Conservation (phyloP, 148 eudicot species). For the Talinum fruticosum region DNA sequence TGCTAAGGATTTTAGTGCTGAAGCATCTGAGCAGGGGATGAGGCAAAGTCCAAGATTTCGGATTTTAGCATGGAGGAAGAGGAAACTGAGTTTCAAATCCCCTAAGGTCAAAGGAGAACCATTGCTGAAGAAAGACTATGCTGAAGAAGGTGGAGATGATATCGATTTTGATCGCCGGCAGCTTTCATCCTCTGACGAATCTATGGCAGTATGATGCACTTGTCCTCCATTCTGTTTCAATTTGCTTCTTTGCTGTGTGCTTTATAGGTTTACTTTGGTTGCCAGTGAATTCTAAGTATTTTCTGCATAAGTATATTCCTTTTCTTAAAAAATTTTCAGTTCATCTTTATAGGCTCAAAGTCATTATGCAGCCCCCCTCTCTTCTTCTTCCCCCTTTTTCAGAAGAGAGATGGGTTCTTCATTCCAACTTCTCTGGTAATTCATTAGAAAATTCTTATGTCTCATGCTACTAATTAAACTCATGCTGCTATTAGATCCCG, state of each 20-base stretch:
- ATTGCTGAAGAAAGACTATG: constrained; percentile 53
- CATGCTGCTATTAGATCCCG: too few species aligned
- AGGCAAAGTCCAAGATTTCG: constrained; percentile 40
- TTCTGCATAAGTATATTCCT: too few species aligned
- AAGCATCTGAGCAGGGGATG: constrained; percentile 26
- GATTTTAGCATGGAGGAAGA: constrained; percentile 60
- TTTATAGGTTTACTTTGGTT: neutral
- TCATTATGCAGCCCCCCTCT: too few species aligned
- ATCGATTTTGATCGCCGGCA: constrained; percentile 79
- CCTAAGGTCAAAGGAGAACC: constrained; percentile 74
- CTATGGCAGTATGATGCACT: constrained; percentile 39
- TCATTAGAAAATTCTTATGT: too few species aligned
- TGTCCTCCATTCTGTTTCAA: neutral
- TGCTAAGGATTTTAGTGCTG: constrained; percentile 24
- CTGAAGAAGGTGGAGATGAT: constrained; percentile 85
- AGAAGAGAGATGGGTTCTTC: too few species aligned
- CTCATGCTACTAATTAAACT: too few species aligned
- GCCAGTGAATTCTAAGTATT: neutral
- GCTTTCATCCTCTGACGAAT: constrained; percentile 50
- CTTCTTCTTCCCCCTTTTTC: too few species aligned
- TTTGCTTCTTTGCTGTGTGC: neutral
- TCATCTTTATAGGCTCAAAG: too few species aligned
- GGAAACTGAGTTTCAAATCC: constrained; percentile 63
- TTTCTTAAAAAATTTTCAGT: too few species aligned
- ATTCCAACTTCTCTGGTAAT: too few species aligned